A percentile compares a stretch with the other conserved stretches of the same genome.
Conservation (phyloP, 2,329 filamentous ascomycete species). For the Mariannaea elegans region DNA sequence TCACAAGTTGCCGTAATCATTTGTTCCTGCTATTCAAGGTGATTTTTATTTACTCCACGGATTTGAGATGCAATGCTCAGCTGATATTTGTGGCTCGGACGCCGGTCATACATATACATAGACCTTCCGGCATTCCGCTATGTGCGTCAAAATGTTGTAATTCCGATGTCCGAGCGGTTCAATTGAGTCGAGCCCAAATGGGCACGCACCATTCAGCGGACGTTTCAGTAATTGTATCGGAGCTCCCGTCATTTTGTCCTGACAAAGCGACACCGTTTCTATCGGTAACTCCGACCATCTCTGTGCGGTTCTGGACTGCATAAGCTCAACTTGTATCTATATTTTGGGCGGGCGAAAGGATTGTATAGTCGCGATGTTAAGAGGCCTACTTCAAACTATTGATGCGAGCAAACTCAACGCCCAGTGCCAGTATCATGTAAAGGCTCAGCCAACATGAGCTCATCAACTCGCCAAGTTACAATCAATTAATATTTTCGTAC, state of each 20-base stretch:
- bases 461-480: not conserved
- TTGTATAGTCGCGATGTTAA: not conserved
- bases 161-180: not conserved
- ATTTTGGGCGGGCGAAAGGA: not conserved
- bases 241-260: slow-evolving; percentile 4
- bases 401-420: not conserved
- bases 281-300: not conserved
- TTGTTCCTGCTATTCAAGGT: not conserved
- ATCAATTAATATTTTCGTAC: slow-evolving; percentile 2
- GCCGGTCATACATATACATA: slow-evolving; percentile 8
- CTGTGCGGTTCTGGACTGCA: not conserved
- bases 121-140: slow-evolving; percentile 8
- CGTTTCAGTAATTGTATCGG: not conserved
- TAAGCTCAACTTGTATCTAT: not conserved
- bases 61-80: slow-evolving; percentile 16
- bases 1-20: slow-evolving; percentile 28
- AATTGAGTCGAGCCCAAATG: not conserved
- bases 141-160: not conserved
- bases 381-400: not conserved
- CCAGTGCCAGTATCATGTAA: not conserved
- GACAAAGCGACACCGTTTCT: not conserved
- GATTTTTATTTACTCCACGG: slow-evolving; percentile 21
- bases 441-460: not conserved
- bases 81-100: slow-evolving; percentile 12
- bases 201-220: slow-evolving; percentile 8